Evolutionary conservation across 495 filamentous ascomycete genomes (phyloP).

Genomic region (Physcia stellaris): DNA sequence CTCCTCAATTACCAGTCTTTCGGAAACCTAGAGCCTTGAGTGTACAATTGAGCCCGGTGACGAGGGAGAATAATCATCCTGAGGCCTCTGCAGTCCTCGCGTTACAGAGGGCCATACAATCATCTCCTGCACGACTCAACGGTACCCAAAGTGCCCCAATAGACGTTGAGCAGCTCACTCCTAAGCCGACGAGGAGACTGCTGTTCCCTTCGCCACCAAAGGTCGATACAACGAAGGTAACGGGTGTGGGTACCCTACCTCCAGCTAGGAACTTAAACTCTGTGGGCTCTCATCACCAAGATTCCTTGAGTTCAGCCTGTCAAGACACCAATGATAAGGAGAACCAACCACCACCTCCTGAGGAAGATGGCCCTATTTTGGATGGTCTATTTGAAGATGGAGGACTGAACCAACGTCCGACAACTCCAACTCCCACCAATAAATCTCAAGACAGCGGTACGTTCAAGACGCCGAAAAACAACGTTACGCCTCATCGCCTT

Average conservation of each 20-base stretch:
- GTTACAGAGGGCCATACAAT: constrained; percentile 50
- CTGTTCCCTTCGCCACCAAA: constrained; percentile 49
- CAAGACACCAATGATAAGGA: constrained; percentile 43
- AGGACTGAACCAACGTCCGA: constrained; percentile 32
- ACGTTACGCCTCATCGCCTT: constrained; percentile 27
- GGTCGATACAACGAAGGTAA: too few relatives aligned
- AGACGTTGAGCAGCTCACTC: constrained; percentile 46
- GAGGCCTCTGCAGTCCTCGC: constrained; percentile 43
- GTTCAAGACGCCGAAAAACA: constrained; percentile 43
- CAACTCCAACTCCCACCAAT: constrained; percentile 48
- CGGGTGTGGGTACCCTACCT: too few relatives aligned
- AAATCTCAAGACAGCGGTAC: constrained; percentile 26
- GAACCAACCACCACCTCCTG: constrained; percentile 25
- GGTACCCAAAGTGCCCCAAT: constrained; percentile 56
- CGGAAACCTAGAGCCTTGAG: constrained; percentile 22
- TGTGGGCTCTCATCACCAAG: too few relatives aligned
- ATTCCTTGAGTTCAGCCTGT: too few relatives aligned
- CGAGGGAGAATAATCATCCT: constrained; percentile 18
- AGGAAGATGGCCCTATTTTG: constrained; percentile 40
- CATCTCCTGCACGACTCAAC: constrained; percentile 51
- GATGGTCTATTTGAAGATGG: constrained; percentile 46
- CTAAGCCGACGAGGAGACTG: constrained; percentile 53
- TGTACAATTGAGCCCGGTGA: constrained; percentile 15
- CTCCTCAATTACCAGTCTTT: constrained; percentile 14
- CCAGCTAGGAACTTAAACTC: too few relatives aligned